Base-by-base conservation (phyloP, 2,329 filamentous ascomycete species). In the Aspergillus puulaauensis region DNA sequence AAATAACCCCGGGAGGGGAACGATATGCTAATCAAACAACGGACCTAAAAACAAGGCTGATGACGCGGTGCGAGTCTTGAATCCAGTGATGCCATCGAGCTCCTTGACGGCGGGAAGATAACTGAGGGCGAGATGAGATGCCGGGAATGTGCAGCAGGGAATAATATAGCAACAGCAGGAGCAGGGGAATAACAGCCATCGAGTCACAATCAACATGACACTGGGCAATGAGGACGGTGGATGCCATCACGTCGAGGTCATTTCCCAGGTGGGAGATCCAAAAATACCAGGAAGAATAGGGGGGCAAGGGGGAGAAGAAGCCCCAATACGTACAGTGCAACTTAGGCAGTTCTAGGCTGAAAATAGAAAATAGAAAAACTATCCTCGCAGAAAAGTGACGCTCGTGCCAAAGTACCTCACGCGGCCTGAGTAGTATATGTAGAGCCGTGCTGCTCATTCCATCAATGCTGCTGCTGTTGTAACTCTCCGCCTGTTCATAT, bases 401-500 rank as follows among this genome's bases (percentile, higher is more conserved):
- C 50, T 53, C 50, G 50, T 53, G 40, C 50, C 50, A 53, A 54
- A 54, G 51, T 54, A 54, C 51, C 51, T 45, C 35, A 23, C 24
- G 23, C 35, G 21, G 24, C 24, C 27, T 17, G 19, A 19, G 14
- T 3, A 45, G 19, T 52, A 52, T 44, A 52, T 52, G 33, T 35
- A 49, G 46, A 52, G 50, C 27, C 11, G 40, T n/a, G n/a, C 24
- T 17, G 17, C 31, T 6, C 17, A 43, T 40, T 17, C 23, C 44
- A 24, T 44, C 45, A 14, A 45, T 21, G 17, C n/a, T 44, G 40
- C 12, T 52, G 14, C 14, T 41, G 51, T 24, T 54, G 51, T 54
- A 17, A 54, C 51, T 53, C 39, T 23, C 40, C 27, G 40, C 24
- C 51, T 14, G 41, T 46, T 23, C 24, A 44, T 24, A 17, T 50